Conservation (phyloP, 176 grass and related monocot genomes). For the Bolboschoenus planiculmis region DNA sequence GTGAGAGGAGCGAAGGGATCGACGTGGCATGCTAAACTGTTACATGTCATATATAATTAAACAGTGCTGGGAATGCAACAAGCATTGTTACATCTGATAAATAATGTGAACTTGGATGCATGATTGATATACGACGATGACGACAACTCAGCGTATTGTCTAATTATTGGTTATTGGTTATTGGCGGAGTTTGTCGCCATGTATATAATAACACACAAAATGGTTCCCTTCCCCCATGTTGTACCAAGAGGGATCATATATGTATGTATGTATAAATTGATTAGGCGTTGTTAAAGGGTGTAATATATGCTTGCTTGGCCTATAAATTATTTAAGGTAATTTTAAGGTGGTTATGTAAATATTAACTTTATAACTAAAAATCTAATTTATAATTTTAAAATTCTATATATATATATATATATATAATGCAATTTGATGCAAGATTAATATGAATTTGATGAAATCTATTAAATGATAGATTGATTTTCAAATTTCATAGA, state of each 20-base stretch:
- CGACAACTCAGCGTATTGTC: conserved; percentile 19
- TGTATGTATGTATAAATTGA: too few relatives aligned
- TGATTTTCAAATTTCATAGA: too few relatives aligned
- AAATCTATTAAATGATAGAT: too few relatives aligned
- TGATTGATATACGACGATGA: not conserved
- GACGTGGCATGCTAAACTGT: not conserved
- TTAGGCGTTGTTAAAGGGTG: too few relatives aligned
- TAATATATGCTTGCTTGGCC: not conserved
- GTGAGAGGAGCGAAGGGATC: not conserved
- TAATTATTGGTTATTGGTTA: conserved; percentile 16
- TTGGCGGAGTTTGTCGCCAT: not conserved
- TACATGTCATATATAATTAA: not conserved
- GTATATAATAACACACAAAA: not conserved
- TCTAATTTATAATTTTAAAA: too few relatives aligned
- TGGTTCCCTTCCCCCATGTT: not conserved
- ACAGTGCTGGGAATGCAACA: not conserved
- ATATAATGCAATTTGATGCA: too few relatives aligned
- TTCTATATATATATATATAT: too few relatives aligned
- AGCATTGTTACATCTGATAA: conserved; percentile 10
- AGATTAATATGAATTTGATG: too few relatives aligned
- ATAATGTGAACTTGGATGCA: not conserved
- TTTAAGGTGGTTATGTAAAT: too few relatives aligned
- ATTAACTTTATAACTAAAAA: too few relatives aligned
- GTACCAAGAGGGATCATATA: not conserved
- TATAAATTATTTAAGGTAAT: not conserved